Percentiles rank a stretch among this genome's conserved stretches.
These are phyloP conservation scores for Neopestalotiopsis sp. DNA, from an alignment of 2,329 filamentous ascomycete species.

Conservation along the genomic window DNA sequence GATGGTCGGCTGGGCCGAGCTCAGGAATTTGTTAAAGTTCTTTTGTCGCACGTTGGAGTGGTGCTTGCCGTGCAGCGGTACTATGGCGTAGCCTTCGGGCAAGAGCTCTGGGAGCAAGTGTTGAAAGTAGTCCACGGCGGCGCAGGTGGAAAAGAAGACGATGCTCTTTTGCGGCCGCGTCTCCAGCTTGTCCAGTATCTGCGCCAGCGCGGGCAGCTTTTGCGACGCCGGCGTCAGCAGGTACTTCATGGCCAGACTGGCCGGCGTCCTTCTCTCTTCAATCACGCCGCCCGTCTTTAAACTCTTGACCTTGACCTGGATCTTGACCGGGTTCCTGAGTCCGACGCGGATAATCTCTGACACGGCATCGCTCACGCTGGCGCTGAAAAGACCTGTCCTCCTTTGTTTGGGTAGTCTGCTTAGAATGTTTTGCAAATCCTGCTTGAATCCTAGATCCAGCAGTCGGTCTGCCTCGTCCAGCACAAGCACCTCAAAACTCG, in stretches of 20 bases:
- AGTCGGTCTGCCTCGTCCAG: conserved; percentile 94
- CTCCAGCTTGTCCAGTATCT: conserved; percentile 72
- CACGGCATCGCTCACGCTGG: conserved; percentile 93
- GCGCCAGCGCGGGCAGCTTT: conserved; percentile 77
- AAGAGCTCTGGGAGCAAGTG: conserved; percentile 77
- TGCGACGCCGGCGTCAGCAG: conserved; percentile 75
- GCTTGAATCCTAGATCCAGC: conserved; percentile 92
- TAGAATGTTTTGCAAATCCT: conserved; percentile 85
- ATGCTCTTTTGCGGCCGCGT: conserved; percentile 83
- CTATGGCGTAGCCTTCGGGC: conserved; percentile 68
- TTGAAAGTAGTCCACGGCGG: conserved; percentile 92
- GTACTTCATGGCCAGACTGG: conserved; percentile 92
- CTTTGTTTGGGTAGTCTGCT: conserved; percentile 88
- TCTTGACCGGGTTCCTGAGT: conserved; percentile 90
- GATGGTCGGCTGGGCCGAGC: conserved; percentile 75
- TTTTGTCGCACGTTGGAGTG: conserved; percentile 84
- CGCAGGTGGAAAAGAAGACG: conserved; percentile 91
- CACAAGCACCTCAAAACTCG: conserved; percentile 89
- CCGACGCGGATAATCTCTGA: conserved; percentile 92
- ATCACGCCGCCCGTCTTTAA: conserved; percentile 66
- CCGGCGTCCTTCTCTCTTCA: conserved; percentile 87
- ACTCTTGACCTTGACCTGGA: conserved; percentile 89
- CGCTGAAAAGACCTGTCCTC: conserved; percentile 91
- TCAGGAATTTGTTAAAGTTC: conserved; percentile 83
- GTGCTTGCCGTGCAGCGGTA: conserved; percentile 92